phyloP scores from a whole-genome alignment of 768 basidiomycete genomes.

The Lactarius quietus region DNA sequence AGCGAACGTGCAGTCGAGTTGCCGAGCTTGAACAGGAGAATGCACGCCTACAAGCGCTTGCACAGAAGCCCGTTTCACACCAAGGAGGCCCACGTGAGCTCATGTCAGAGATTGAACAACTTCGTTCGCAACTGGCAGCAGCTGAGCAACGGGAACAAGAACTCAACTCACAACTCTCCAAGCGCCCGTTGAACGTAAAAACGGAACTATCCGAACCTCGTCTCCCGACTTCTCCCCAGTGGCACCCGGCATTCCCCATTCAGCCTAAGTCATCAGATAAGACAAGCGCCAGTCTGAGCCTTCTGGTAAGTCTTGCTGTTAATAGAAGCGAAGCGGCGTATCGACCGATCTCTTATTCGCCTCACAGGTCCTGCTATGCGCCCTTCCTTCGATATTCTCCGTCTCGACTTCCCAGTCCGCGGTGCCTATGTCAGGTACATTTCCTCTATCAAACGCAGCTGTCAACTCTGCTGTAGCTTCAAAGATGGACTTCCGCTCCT shows the following conservation, averaged over 20 bases:
- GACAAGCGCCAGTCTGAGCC: conserved; percentile 55
- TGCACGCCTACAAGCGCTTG: conserved; percentile 59
- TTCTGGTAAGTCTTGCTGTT: conserved; percentile 53
- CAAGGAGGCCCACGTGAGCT: conserved; percentile 37
- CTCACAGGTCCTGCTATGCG: conserved; percentile 69
- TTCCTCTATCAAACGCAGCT: conserved; percentile 42
- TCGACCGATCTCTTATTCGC: conserved; percentile 24
- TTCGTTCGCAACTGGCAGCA: conserved; percentile 60
- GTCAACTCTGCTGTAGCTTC: conserved; percentile 31
- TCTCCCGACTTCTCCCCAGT: conserved; percentile 41
- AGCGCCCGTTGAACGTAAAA: conserved; percentile 43
- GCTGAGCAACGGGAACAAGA: conserved; percentile 65
- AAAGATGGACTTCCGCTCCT: conserved; percentile 34
- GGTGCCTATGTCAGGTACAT: conserved; percentile 52
- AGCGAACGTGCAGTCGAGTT: conserved; percentile 57
- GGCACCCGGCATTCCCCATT: conserved; percentile 36
- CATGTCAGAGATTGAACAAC: conserved; percentile 59
- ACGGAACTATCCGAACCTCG: conserved; percentile 55
- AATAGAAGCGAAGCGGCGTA: conserved; percentile 17
- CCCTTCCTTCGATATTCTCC: conserved; percentile 69
- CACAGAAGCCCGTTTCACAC: conserved; percentile 41
- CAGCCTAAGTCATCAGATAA: conserved; percentile 45
- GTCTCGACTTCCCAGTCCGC: conserved; percentile 47
- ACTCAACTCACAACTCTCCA: conserved; percentile 58
- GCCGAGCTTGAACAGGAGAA: conserved; percentile 84